These are phyloP conservation scores for Styphnolobium japonicum DNA, from an alignment of 306 rosid genomes.

Conservation along the genomic window DNA sequence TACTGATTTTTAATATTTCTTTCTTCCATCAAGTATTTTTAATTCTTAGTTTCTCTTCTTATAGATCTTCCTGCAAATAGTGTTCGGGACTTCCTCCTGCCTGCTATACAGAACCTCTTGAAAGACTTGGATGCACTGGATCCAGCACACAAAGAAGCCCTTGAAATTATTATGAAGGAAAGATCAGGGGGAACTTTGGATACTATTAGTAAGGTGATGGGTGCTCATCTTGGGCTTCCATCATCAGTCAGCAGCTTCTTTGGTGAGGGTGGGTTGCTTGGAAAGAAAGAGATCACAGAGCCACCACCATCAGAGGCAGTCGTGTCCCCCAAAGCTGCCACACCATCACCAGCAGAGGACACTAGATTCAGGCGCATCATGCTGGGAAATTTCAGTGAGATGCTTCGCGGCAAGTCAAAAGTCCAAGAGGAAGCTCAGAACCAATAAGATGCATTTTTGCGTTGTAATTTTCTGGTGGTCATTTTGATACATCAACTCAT, in stretches of 20 bases:
- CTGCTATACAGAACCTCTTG: slow-evolving; percentile 79
- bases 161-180: slow-evolving; percentile 92
- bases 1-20: neutral
- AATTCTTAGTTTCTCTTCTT: slow-evolving; percentile 28
- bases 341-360: slow-evolving; percentile 56
- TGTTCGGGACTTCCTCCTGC: slow-evolving; percentile 75
- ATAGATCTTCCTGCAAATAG: slow-evolving; percentile 73
- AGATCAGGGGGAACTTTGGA: slow-evolving; percentile 95
- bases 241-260: slow-evolving; percentile 82
- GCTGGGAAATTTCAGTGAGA: slow-evolving; percentile 87
- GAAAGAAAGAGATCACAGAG: slow-evolving; percentile 70
- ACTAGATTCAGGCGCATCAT: slow-evolving; percentile 89
- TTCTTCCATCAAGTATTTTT: neutral
- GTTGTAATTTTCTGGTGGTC: neutral
- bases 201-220: slow-evolving; percentile 87
- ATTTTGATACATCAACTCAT: slow-evolving; percentile 20
- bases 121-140: slow-evolving; percentile 79
- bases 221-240: slow-evolving; percentile 83
- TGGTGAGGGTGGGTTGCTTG: slow-evolving; percentile 82
- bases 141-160: slow-evolving; percentile 99
- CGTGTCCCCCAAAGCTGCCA: slow-evolving; percentile 45
- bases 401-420: slow-evolving; percentile 82
- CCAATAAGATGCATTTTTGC: slow-evolving; percentile 33
- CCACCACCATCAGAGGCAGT: slow-evolving; percentile 37
- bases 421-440: slow-evolving; percentile 58